Base-by-base conservation (phyloP, 2,329 filamentous ascomycete species). In the Penicillium sp. region DNA sequence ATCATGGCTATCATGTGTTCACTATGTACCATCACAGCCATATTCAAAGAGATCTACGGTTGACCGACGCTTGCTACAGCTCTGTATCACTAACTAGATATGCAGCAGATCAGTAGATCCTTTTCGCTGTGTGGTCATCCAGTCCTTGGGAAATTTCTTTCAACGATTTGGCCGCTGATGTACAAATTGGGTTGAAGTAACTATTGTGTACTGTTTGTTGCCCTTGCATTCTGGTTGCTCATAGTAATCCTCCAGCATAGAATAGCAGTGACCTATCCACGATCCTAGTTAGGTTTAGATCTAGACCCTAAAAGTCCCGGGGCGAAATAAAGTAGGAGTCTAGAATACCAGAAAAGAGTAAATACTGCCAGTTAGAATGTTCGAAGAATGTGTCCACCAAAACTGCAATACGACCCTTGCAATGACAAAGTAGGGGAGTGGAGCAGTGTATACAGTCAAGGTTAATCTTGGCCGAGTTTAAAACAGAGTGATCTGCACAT, bases 391-490 rank as follows among this genome's bases (percentile, higher is more conserved):
- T 21, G 12, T 15, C 19, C 48, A 35, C 23, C 27, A 25, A 25
- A 27, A 37, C 19, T 40, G 35, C 54, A 38, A 35, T 50, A 45
- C 51, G 23, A 49, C 56, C 54, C 55, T 54, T 57, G 54, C 54
- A 57, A 40, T 41, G 27, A 40, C 42, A 7, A 57, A 48, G 50
- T 21, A 57, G 55, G 50, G 47, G 54, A 56, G 54, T 56, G 40
- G 54, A 38, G 40, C 23, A 35, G 12, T 31, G 31, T 33, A 33
- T 33, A 33, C 31, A 50, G 19, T 13, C 3, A 29, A 50, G 37
- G 41, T 41, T 31, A 42, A 38, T 29, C 53, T 51, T 55, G 53
- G 53, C 46, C 13, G n/a, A 54, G 33, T 42, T 55, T 54, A 37
- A 56, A 56, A 17, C 21, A 2, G 13, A 9, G n/a, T 40, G 31